Evolutionary conservation across 441 rosid species (phyloP).

Genomic region (Flueggea neowawraea): DNA sequence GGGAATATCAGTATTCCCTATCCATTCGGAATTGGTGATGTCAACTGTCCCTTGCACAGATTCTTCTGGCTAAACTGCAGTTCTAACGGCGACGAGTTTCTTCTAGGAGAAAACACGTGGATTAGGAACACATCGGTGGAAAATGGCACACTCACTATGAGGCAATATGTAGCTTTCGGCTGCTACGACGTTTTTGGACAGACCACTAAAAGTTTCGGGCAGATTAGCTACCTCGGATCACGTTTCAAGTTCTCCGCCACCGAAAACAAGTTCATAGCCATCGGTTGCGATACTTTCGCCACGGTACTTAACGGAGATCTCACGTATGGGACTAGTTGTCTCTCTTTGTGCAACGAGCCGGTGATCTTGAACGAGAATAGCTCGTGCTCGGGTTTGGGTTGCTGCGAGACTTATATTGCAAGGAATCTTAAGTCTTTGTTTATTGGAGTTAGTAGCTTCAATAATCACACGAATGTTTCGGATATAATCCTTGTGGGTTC

Average conservation of each 20-base stretch:
- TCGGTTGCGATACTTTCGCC: conserved; percentile 21
- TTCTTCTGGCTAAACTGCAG: conserved; percentile 3
- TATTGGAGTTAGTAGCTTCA: neutral
- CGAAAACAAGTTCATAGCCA: conserved; percentile 22
- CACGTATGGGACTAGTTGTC: conserved; percentile 7
- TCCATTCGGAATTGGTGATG: conserved; percentile 14
- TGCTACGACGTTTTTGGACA: neutral
- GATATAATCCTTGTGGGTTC: conserved; percentile 24
- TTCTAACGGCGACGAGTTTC: neutral
- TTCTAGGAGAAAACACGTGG: neutral
- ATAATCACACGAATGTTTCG: neutral
- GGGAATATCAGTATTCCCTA: conserved; percentile 18
- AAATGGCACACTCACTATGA: conserved; percentile 7
- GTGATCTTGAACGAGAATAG: neutral
- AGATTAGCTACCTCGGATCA: neutral
- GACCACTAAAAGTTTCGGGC: neutral
- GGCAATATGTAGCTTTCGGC: neutral
- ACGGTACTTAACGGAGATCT: neutral
- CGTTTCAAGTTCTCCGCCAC: conserved; percentile 13
- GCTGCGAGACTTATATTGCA: conserved; percentile 30
- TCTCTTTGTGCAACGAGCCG: conserved; percentile 9
- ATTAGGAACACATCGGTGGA: conserved; percentile 2
- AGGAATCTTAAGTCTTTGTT: conserved; percentile 7
- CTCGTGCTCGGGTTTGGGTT: conserved; percentile 28
- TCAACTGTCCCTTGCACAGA: conserved; percentile 2